Conservation (phyloP, 306 rosid species). For the Dryas octopetala region DNA sequence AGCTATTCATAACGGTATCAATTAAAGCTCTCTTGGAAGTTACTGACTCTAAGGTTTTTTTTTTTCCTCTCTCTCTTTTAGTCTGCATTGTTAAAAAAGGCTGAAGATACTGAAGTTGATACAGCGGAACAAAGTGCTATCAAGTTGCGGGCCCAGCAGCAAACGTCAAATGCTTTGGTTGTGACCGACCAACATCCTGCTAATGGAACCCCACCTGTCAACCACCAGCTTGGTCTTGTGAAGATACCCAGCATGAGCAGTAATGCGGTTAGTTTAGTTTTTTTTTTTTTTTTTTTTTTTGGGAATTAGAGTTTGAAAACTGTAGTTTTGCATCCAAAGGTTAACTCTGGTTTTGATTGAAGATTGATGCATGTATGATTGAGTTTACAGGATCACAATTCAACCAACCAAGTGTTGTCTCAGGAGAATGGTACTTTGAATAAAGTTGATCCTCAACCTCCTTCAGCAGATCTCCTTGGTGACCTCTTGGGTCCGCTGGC, state of each 20-base stretch:
- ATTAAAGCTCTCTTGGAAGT: background rate
- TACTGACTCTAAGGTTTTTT: background rate
- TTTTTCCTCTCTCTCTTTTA: constrained; percentile 35
- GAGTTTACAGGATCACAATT: constrained; percentile 58
- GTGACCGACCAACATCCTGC: constrained; percentile 73
- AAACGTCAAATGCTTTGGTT: constrained; percentile 88
- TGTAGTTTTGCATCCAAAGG: background rate
- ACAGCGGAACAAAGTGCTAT: constrained; percentile 96
- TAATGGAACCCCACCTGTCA: constrained; percentile 58
- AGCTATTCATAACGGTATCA: constrained; percentile 21
- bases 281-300: background rate
- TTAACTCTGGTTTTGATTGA: constrained; percentile 20
- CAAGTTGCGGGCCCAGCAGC: constrained; percentile 84
- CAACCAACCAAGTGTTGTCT: constrained; percentile 47
- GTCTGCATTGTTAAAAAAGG: constrained; percentile 94
- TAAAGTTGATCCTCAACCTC: constrained; percentile 57
- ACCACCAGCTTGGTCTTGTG: constrained; percentile 78
- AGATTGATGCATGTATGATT: constrained; percentile 16
- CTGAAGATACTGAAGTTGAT: constrained; percentile 91
- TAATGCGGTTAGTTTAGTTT: constrained; percentile 49
- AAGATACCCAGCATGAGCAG: constrained; percentile 71
- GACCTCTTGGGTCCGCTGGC: constrained; percentile 95
- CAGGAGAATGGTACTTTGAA: constrained; percentile 69
- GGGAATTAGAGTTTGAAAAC: constrained; percentile 2
- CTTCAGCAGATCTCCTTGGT: constrained; percentile 66